Base-by-base conservation (phyloP, 2,329 filamentous ascomycete genomes). In the Phialemoniopsis sp. region DNA sequence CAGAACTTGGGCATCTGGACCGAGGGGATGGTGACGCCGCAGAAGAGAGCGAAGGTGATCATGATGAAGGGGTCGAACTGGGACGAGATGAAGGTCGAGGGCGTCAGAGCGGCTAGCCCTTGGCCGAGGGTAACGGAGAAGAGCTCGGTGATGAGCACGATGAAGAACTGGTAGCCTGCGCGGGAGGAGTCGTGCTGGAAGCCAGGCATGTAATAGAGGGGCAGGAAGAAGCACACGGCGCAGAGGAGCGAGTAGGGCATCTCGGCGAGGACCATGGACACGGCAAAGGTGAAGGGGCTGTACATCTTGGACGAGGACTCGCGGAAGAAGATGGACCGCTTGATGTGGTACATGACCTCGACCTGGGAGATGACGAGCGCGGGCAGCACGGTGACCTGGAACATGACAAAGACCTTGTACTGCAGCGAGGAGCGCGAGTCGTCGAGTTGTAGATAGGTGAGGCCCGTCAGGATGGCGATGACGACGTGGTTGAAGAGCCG, bases 301-400 rank as follows among this genome's bases (percentile, higher is more conserved):
- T 95, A 95, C 61, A 90, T 89, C 67, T 94, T 95, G 40, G 84
- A 82, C 13, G 86, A 85, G 14, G 85, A 78, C 64, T 95, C 89
- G 42, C 89, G 85, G 72, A 90, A 93, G 67, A 87, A 90, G 47
- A 94, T 83, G 55, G 87, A 73, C 32, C 89, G 79, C 45, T 85
- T 82, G 53, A 90, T 70, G 55, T 89, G 83, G 59, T 87, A 95
- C 67, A 89, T 90, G 31, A 85, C 80, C 60, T 95, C 85, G 39
- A 94, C 85, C 55, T 94, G 88, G 1, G 82, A 80, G 41, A 95
- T 79, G 58, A 95, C 88, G 21, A 94, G 71, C 2, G 87, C 86
- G 0, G 89, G 88, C 18, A 95, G 72, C 16, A 95, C 86, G 0
- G 87, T 89, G 37, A 89, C 80, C 59, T 94, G 88, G 76, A 95